Percentiles rank a stretch among this genome's conserved stretches.
phyloP scores from a whole-genome alignment of 2,329 filamentous ascomycete species.

The Cladosporium sp. region DNA sequence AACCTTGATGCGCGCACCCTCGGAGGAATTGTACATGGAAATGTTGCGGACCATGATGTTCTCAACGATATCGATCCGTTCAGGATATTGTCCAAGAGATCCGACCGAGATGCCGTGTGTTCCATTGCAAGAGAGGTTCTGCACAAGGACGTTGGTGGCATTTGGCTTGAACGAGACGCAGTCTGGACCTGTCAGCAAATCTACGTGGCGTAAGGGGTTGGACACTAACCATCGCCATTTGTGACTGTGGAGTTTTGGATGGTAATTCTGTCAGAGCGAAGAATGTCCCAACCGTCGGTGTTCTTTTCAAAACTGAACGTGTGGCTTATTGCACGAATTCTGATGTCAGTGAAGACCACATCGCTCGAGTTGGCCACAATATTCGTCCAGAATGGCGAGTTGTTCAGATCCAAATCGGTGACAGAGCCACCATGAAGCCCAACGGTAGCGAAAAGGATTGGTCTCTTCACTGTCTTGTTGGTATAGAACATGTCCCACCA shows the following conservation, averaged over 20 bases:
- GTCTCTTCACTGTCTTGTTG: conserved; percentile 52
- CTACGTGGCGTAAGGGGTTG: conserved; percentile 29
- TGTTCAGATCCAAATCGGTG: conserved; percentile 54
- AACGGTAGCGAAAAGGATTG: conserved; percentile 51
- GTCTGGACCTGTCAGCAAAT: no score
- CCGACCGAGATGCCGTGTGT: conserved; percentile 63
- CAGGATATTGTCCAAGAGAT: conserved; percentile 54
- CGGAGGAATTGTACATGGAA: conserved; percentile 41
- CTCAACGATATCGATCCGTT: conserved; percentile 46
- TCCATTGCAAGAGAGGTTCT: conserved; percentile 62
- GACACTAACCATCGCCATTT: conserved; percentile 51
- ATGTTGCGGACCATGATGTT: conserved; percentile 47
- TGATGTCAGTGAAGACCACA: conserved; percentile 57
- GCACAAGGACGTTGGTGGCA: conserved; percentile 60
- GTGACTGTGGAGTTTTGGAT: conserved; percentile 60
- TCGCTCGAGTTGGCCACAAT: conserved; percentile 60
- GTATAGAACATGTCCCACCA: conserved; percentile 56
- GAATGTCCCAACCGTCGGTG: conserved; percentile 54
- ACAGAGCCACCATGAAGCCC: conserved; percentile 55
- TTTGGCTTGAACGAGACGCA: conserved; percentile 51
- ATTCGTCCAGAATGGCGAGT: conserved; percentile 58
- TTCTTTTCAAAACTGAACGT: conserved; percentile 55
- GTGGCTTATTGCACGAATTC: conserved; percentile 50
- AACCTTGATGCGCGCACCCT: conserved; percentile 53
- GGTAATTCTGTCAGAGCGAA: conserved; percentile 55